Evolutionary conservation across 257 asterid genomes (phyloP).

Genomic region (Mentha longifolia): DNA sequence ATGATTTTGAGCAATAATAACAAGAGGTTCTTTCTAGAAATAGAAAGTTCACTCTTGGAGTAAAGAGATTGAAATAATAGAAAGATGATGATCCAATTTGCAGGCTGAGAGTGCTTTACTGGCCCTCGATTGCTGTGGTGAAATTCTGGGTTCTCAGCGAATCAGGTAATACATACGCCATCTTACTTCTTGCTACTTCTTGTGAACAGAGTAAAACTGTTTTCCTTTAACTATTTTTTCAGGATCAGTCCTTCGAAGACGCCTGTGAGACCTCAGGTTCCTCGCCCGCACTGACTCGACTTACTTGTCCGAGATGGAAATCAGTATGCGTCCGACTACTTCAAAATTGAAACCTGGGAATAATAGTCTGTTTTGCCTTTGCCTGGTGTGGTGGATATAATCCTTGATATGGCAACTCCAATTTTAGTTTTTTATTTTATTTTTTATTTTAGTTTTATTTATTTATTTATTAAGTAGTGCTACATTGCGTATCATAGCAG

Average conservation of each 20-base stretch:
- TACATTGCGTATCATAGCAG: too few relatives aligned
- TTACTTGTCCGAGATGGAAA: slow-evolving; percentile 34
- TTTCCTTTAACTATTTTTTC: not conserved
- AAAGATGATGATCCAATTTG: slow-evolving; percentile 29
- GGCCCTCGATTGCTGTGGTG: slow-evolving; percentile 89
- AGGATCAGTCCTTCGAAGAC: slow-evolving; percentile 99
- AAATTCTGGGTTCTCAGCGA: slow-evolving; percentile 76
- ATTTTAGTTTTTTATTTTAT: slow-evolving; percentile 37
- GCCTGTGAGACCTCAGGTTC: slow-evolving; percentile 79
- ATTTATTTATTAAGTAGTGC: slow-evolving; percentile 25
- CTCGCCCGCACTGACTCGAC: slow-evolving; percentile 42
- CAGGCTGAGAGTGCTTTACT: slow-evolving; percentile 92
- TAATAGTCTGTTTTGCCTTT: too few relatives aligned
- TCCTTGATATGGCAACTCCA: slow-evolving; percentile 36
- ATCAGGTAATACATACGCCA: slow-evolving; percentile 54
- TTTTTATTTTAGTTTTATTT: not conserved
- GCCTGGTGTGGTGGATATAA: slow-evolving; percentile 12
- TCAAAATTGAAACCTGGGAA: too few relatives aligned
- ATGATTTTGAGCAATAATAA: not conserved
- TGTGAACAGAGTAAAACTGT: not conserved
- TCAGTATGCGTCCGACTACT: slow-evolving; percentile 31
- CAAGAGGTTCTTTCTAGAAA: too few relatives aligned
- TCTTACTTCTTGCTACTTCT: not conserved
- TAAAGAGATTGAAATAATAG: not conserved
- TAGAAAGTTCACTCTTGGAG: not conserved